These are phyloP conservation scores for Cladosporium cucumerinum DNA, from an alignment of 2,329 filamentous ascomycete species.

Conservation along the genomic window DNA sequence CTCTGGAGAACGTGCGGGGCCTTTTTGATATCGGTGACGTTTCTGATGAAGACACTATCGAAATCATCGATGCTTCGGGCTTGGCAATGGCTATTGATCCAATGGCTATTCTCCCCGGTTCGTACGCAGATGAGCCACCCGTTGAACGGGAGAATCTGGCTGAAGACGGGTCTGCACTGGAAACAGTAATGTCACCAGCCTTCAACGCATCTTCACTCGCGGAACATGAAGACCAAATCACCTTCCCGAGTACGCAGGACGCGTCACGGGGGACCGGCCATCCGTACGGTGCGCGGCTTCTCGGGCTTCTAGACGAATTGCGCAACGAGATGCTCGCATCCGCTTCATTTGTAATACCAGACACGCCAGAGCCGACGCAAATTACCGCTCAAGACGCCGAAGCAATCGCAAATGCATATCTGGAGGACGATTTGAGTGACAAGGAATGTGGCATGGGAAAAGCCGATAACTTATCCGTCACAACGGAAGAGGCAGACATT, in stretches of 20 bases:
- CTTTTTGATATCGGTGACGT: neutral
- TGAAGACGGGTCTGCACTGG: neutral
- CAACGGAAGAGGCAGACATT: slow-evolving; percentile 1
- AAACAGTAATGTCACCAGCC: neutral
- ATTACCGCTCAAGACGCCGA: neutral
- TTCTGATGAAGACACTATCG: neutral
- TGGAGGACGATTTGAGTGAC: neutral
- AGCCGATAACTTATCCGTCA: neutral
- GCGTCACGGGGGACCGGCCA: no score
- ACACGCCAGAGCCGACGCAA: neutral
- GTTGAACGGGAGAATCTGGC: neutral
- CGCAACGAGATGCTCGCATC: neutral
- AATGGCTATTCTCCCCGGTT: no score
- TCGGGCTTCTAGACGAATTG: neutral
- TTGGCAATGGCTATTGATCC: no score
- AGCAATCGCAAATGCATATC: neutral
- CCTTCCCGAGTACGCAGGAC: neutral
- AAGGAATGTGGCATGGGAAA: neutral
- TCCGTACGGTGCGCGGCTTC: neutral
- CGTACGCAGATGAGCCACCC: neutral
- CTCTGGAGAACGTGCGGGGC: neutral
- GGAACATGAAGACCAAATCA: neutral
- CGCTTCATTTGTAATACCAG: neutral
- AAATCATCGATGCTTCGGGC: no score
- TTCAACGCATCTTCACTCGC: neutral